Base-by-base conservation (phyloP, 1,284 basidiomycete genomes). In the Trichosporon asahii region DNA sequence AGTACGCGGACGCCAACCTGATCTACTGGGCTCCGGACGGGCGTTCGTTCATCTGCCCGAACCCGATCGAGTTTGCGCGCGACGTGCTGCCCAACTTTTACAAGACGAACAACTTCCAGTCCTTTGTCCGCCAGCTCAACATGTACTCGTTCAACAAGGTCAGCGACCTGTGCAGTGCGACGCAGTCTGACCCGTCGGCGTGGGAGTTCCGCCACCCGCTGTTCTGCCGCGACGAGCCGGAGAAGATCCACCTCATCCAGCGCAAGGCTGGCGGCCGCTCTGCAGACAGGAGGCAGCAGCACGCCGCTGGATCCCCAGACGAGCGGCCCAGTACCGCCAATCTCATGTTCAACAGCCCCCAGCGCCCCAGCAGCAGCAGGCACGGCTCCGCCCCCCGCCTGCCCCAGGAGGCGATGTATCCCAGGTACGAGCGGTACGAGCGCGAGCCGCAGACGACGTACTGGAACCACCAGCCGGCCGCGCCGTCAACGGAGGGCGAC, bases 91-190 rank as follows among this genome's bases (percentile, higher is more conserved):
- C 85, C 0, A 80, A 83, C 49, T 84, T 79, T 70, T 85, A 84
- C 82, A 84, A 85, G 74, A 85, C 85, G 70, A 82, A 82, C 71
- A 85, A 86, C 70, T 85, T 84, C 77, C 82, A 84, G 68, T 82
- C 79, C 7, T 85, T 86, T 69, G 82, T 85, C 6, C 79, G 85
- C 7, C 84, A 85, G 70, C 73, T 84, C 29, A 82, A 83, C 73
- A 83, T 84, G 83, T 86, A 86, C 72, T 84, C 83, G 79, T 83
- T 83, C 76, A 81, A 79, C 74, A 83, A 83, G 77, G 83, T 84
- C 25, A 83, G 83, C 64, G 83, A 85, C 68, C 76, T 83, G 0
- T 82, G 82, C 66, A 72, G 74, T 35, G 76, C 77, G 1, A 76
- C 80, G 8, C 76, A 80, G 1, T 70, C 75, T 21, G 79, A 81